phyloP scores from a whole-genome alignment of 2,329 filamentous ascomycete genomes.

The Penicillium olsonii region DNA sequence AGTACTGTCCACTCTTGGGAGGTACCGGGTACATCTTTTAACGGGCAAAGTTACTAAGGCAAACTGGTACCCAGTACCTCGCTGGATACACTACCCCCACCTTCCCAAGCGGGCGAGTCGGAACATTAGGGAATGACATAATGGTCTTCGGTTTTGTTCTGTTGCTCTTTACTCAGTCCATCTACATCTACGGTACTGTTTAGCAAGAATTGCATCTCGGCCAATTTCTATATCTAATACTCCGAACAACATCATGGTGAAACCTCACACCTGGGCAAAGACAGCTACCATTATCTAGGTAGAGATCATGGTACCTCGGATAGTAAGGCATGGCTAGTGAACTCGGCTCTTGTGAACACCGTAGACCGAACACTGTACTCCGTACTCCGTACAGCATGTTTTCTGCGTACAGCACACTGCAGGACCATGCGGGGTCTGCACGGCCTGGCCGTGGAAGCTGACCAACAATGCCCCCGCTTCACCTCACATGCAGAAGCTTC shows the following conservation, averaged over 20 bases:
- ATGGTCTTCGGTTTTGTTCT: too few species aligned
- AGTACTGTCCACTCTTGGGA: neutral
- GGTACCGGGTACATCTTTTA: conserved; percentile 15
- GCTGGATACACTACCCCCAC: conserved; percentile 18
- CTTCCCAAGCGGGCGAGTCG: conserved; percentile 24
- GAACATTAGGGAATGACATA: conserved; percentile 29
- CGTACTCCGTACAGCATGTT: too few species aligned
- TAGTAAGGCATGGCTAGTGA: neutral
- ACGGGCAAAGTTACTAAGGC: neutral
- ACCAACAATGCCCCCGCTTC: conserved; percentile 7
- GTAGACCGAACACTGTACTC: neutral
- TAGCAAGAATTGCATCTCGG: too few species aligned
- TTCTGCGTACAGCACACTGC: neutral
- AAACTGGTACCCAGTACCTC: neutral
- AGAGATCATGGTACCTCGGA: neutral
- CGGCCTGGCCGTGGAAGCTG: conserved; percentile 5
- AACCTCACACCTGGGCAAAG: neutral
- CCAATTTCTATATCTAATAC: neutral
- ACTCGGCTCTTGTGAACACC: neutral
- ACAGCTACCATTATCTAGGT: neutral
- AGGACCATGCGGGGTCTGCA: conserved; percentile 18
- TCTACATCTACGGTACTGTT: too few species aligned
- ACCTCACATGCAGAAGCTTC: neutral
- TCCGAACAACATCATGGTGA: neutral
- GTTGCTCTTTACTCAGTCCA: too few species aligned